Percentiles rank a stretch among this genome's conserved stretches.
Evolutionary conservation across 2,329 filamentous ascomycete genomes (phyloP).

Genomic region (Hirsutella rhossiliensis): DNA sequence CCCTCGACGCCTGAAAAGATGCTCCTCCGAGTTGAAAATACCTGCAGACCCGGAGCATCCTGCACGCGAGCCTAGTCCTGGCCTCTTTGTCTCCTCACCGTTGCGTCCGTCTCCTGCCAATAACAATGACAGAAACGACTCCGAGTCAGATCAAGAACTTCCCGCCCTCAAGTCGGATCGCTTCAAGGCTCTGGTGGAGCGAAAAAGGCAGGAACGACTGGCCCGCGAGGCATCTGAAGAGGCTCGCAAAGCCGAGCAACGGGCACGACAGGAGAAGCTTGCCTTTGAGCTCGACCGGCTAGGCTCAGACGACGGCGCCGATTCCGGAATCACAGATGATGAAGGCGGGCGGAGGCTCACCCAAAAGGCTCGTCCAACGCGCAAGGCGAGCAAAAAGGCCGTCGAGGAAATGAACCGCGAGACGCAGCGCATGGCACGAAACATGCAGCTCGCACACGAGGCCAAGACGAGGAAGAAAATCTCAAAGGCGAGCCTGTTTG

Average conservation of each 20-base stretch:
- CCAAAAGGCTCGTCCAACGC: slow-evolving; percentile 54
- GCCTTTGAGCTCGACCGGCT: slow-evolving; percentile 22
- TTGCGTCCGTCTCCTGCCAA: slow-evolving; percentile 19
- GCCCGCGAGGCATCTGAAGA: slow-evolving; percentile 51
- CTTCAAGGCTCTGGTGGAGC: slow-evolving; percentile 60
- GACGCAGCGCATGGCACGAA: slow-evolving; percentile 80
- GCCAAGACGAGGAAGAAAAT: slow-evolving; percentile 88
- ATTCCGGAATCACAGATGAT: slow-evolving; percentile 47
- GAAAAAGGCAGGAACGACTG: slow-evolving; percentile 59
- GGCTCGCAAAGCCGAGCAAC: slow-evolving; percentile 31
- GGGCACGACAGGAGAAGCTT: slow-evolving; percentile 21
- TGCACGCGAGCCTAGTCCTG: slow-evolving; percentile 23
- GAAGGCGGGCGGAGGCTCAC: slow-evolving; percentile 54
- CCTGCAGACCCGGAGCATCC: slow-evolving; percentile 8
- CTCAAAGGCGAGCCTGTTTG: slow-evolving; percentile 69
- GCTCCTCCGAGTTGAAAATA: slow-evolving; percentile 20
- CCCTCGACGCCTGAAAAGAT: slow-evolving; percentile 26
- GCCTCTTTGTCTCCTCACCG: slow-evolving; percentile 46
- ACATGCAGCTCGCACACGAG: slow-evolving; percentile 83
- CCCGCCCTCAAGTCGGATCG: slow-evolving; percentile 40
- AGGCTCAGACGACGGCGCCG: slow-evolving; percentile 24
- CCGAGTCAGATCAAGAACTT: slow-evolving; percentile 34
- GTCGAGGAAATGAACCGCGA: slow-evolving; percentile 91
- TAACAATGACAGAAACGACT: slow-evolving; percentile 17
- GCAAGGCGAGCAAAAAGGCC: slow-evolving; percentile 90